phyloP scores from a whole-genome alignment of 345 rosid species.

The Eucalyptus sp. region DNA sequence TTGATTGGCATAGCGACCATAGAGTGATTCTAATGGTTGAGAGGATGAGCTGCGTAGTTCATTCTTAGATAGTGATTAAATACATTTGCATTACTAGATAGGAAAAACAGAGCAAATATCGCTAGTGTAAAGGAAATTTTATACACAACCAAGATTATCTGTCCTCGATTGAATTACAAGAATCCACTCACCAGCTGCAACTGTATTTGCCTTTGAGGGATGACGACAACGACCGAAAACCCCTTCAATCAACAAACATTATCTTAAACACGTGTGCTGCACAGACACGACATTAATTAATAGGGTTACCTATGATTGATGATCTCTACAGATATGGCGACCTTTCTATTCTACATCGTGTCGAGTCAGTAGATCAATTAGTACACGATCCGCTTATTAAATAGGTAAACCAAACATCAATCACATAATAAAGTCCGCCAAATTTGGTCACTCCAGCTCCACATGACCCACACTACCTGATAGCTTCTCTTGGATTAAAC shows the following conservation, averaged over 20 bases:
- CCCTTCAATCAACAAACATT: not conserved
- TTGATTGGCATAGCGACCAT: not conserved
- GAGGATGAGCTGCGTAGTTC: not conserved
- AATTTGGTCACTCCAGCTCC: not conserved
- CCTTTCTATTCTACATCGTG: not conserved
- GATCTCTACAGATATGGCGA: not conserved
- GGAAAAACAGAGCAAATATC: not conserved
- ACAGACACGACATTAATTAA: not conserved
- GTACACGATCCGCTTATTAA: not conserved
- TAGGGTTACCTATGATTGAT: not conserved
- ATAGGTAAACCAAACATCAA: not conserved
- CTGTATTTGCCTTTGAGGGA: not conserved
- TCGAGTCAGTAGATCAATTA: not conserved
- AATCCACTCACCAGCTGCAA: not conserved
- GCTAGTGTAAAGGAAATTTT: not conserved
- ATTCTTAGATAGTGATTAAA: not conserved
- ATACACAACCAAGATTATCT: not conserved
- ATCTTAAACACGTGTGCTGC: not conserved
- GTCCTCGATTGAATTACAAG: not conserved
- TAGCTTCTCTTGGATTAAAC: not conserved
- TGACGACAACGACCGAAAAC: not conserved
- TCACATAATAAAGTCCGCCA: not conserved
- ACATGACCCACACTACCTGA: not conserved
- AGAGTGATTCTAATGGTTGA: not conserved
- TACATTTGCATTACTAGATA: not conserved